A percentile compares a stretch with the other conserved stretches of the same genome.
These are phyloP conservation scores for Galium porrigens DNA, from an alignment of 305 asterid species.

Conservation along the genomic window DNA sequence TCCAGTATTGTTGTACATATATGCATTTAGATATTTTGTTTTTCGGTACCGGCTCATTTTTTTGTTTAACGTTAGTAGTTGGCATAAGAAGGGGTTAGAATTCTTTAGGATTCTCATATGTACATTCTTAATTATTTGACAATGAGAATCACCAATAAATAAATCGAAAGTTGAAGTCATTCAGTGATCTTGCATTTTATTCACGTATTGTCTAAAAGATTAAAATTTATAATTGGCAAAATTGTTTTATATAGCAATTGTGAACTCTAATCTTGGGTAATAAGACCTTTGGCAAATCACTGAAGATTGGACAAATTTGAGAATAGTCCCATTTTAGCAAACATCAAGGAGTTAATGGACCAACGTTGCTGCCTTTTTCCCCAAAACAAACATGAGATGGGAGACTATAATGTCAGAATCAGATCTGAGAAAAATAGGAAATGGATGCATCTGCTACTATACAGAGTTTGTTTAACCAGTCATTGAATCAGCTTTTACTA, in stretches of 20 bases:
- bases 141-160: not conserved
- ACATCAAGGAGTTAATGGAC: not conserved
- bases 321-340: not conserved
- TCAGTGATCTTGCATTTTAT: not conserved
- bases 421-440: not conserved
- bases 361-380: too few relatives aligned
- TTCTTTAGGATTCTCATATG: not conserved
- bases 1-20: conserved; percentile 5
- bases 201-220: not conserved
- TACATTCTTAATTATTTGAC: not conserved
- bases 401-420: not conserved
- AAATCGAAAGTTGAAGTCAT: not conserved
- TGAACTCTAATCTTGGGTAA: not conserved
- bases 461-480: not conserved
- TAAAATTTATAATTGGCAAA: too few relatives aligned
- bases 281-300: not conserved
- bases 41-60: not conserved
- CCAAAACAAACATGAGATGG: not conserved
- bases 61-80: not conserved
- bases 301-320: not conserved
- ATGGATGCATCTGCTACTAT: not conserved
- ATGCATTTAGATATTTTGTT: not conserved
- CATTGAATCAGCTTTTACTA: not conserved
- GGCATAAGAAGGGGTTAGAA: not conserved
- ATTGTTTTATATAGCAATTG: too few relatives aligned